A percentile compares a stretch with the other conserved stretches of the same genome.
phyloP scores from a whole-genome alignment of 1,284 basidiomycete species.

The Grifola frondosa region DNA sequence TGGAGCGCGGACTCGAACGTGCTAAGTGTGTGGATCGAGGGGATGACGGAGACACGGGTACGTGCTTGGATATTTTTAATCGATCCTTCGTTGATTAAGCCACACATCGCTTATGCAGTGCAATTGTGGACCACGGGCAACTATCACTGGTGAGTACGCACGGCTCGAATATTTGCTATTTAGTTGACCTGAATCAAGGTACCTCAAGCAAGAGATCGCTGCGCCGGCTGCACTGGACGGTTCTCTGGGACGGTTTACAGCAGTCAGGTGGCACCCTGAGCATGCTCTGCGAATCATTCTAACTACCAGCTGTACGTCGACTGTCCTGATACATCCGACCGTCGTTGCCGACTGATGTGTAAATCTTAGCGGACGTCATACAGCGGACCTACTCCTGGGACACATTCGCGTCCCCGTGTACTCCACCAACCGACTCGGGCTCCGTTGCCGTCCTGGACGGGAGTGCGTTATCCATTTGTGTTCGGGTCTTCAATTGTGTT shows the following conservation, averaged over 20 bases:
- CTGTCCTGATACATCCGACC: background rate
- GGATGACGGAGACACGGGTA: slow-evolving; percentile 68
- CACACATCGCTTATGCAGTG: slow-evolving; percentile 45
- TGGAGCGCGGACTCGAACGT: slow-evolving; percentile 93
- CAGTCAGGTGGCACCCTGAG: slow-evolving; percentile 88
- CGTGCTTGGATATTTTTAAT: background rate
- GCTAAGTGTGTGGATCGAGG: slow-evolving; percentile 83
- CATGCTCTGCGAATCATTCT: slow-evolving; percentile 66
- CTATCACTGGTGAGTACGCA: slow-evolving; percentile 78
- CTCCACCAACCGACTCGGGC: slow-evolving; percentile 79
- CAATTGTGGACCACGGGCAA: slow-evolving; percentile 96
- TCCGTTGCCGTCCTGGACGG: slow-evolving; percentile 93
- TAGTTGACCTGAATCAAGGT: slow-evolving; percentile 46
- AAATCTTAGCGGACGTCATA: slow-evolving; percentile 48
- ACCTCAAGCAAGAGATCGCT: slow-evolving; percentile 85
- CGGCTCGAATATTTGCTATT: background rate
- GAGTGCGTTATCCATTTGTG: slow-evolving; percentile 60
- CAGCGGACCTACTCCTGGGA: slow-evolving; percentile 78
- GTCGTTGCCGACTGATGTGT: slow-evolving; percentile 4
- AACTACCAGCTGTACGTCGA: slow-evolving; percentile 61
- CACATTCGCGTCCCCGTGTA: slow-evolving; percentile 60
- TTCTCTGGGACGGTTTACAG: slow-evolving; percentile 55
- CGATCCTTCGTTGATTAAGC: background rate
- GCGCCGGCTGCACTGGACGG: slow-evolving; percentile 36
- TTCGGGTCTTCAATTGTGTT: too few relatives aligned